phyloP scores from a whole-genome alignment of 495 filamentous ascomycete species.

The Margaritispora aquatica region DNA sequence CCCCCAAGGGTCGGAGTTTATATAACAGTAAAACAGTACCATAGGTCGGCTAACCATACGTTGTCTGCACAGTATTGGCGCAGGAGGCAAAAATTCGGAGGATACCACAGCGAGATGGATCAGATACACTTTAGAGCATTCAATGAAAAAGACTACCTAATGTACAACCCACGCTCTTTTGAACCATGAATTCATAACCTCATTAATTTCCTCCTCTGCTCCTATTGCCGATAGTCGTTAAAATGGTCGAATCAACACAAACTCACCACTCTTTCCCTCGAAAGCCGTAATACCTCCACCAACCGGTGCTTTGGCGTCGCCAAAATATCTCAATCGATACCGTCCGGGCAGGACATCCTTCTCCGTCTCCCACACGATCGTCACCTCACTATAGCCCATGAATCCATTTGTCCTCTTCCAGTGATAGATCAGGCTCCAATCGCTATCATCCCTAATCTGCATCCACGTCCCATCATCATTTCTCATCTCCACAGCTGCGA shows the following conservation, averaged over 20 bases:
- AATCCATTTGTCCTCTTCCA: conserved; percentile 72
- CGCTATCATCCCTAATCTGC: conserved; percentile 61
- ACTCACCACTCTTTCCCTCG: conserved; percentile 65
- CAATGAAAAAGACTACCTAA: too few relatives aligned
- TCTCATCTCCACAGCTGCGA: conserved; percentile 65
- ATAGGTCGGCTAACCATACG: too few relatives aligned
- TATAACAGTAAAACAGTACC: too few relatives aligned
- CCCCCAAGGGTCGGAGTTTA: too few relatives aligned
- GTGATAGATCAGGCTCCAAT: conserved; percentile 74
- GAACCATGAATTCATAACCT: neutral
- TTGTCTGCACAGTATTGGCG: too few relatives aligned
- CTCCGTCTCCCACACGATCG: conserved; percentile 73
- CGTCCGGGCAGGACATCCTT: conserved; percentile 49
- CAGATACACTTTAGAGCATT: too few relatives aligned
- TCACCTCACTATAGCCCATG: conserved; percentile 73
- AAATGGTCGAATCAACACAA: conserved; percentile 38
- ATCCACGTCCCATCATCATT: conserved; percentile 54
- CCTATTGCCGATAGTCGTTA: neutral
- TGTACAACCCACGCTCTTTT: too few relatives aligned
- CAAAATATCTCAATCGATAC: conserved; percentile 82
- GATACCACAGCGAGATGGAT: too few relatives aligned
- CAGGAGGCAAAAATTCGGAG: too few relatives aligned
- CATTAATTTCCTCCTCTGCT: neutral
- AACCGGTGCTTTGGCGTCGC: conserved; percentile 64
- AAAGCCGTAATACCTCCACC: conserved; percentile 65